Evolutionary conservation across 768 basidiomycete genomes (phyloP).

Genomic region (Termitomyces heimii): DNA sequence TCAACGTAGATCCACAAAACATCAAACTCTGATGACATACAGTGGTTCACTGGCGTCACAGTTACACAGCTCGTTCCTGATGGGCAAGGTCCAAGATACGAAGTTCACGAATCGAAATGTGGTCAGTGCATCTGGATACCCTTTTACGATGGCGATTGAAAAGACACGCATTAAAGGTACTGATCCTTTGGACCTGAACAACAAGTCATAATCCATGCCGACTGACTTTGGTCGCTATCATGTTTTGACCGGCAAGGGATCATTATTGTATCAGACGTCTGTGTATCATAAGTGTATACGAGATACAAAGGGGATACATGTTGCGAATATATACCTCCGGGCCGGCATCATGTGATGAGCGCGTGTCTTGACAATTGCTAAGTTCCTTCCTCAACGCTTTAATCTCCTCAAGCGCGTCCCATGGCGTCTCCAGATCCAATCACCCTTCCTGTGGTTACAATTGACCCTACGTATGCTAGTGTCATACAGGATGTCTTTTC

Average conservation of each 20-base stretch:
- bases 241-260: not conserved
- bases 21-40: not conserved
- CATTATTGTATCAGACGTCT: not conserved
- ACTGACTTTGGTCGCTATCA: not conserved
- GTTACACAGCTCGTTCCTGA: slow-evolving; percentile 7
- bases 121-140: not conserved
- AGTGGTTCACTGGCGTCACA: slow-evolving; percentile 8
- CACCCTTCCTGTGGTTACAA: slow-evolving; percentile 44
- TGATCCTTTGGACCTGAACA: not conserved
- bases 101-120: slow-evolving; percentile 9
- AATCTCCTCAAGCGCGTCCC: not conserved
- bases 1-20: not conserved
- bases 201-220: not conserved
- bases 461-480: slow-evolving; percentile 55
- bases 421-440: slow-evolving; percentile 7
- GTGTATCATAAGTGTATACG: not conserved
- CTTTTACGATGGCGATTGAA: not conserved
- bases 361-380: not conserved
- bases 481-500: slow-evolving; percentile 61
- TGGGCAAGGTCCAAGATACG: not conserved
- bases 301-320: too few species aligned
- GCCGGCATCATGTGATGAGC: not conserved
- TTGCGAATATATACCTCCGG: too few species aligned
- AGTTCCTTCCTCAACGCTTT: not conserved
- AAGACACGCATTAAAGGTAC: not conserved